Evolutionary conservation across 2,329 filamentous ascomycete species (phyloP), one percentile per base, ranked within the genome.

Genomic region (Aspergillus novofumigatus): DNA sequence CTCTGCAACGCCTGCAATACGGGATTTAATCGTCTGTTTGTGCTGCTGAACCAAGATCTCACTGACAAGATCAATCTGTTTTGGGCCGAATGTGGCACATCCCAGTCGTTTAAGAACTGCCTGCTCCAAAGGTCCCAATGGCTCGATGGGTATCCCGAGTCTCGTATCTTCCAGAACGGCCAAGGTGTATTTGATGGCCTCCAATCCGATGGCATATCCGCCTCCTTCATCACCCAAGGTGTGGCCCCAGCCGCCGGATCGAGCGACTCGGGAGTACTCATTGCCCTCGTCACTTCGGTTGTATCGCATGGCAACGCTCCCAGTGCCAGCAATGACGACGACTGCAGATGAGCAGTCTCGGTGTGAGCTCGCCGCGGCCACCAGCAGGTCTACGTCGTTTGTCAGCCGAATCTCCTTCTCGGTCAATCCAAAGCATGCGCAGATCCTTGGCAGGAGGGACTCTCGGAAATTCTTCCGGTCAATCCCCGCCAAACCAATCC

Each of bases 141-240:
- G 42, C 1, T 48, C 32, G 14, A 20, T n/a, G 1, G 42, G n/a
- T 42, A 67, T 47, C 1, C 59, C 60, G 1, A 69, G 56, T 0
- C 53, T 57, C 11, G 63, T 56, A 2, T 66, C 55, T 52, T 78
- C 75, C 8, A 71, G 57, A 3, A 60, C 56, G 2, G 58, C 57
- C n/a, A 79, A 58, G 0, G 75, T 67, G 3, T 63, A 56, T 11
- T 72, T 69, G 11, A 77, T 62, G 0, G 69, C 75, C 51, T 71
- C 65, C 28, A 71, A 60, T 1, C 77, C 77, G 14, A 79, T 74
- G 1, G 70, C 68, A 59, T 72, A 78, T 2, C 75, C 77, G 0
- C 71, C 71, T 0, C 77, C 77, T 41, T 79, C 75, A 51, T 80
- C 78, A 1, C 77, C 76, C 1, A 80, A 64, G 4, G 78, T 62